Conservation (phyloP, 257 asterid genomes). For the Solanum neorickii region DNA sequence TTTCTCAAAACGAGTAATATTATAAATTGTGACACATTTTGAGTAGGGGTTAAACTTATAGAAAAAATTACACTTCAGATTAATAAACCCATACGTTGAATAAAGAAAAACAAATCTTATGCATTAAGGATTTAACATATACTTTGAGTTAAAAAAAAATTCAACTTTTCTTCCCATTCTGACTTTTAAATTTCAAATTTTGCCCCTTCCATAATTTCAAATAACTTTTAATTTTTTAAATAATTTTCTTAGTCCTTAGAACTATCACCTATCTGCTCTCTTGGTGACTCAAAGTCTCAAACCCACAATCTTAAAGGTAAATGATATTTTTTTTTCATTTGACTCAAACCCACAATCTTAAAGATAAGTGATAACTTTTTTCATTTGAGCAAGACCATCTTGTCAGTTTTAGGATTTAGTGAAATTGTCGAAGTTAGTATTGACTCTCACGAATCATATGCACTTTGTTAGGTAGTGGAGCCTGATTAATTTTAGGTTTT, state of each 20-base stretch:
- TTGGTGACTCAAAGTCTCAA: background rate
- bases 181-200: background rate
- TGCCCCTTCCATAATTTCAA: background rate
- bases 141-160: background rate
- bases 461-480: background rate
- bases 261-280: background rate
- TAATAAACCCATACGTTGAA: background rate
- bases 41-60: background rate
- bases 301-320: background rate
- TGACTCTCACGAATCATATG: background rate
- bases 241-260: background rate
- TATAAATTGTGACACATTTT: background rate
- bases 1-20: background rate
- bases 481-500: no score
- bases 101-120: background rate
- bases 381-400: background rate
- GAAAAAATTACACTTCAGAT: background rate
- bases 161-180: background rate
- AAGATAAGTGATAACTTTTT: no score
- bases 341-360: background rate
- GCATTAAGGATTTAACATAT: background rate
- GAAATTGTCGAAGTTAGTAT: background rate
- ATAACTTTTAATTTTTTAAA: no score
- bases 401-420: background rate
- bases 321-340: background rate